Percentiles rank a stretch among this genome's conserved stretches.
Evolutionary conservation across 768 basidiomycete species (phyloP).

Genomic region (Panaeolus cyanescens): DNA sequence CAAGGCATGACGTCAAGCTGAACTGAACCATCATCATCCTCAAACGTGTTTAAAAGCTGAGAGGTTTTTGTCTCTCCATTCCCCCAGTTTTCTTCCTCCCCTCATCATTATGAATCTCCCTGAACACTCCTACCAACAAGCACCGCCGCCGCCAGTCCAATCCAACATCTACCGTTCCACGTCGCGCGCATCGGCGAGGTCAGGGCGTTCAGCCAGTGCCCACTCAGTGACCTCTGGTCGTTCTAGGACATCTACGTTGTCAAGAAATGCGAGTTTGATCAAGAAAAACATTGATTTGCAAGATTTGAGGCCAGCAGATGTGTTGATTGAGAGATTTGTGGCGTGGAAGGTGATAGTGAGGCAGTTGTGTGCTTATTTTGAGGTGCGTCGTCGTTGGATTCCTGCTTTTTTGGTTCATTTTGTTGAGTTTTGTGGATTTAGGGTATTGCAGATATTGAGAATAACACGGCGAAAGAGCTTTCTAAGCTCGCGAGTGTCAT

Average conservation of each 20-base stretch:
- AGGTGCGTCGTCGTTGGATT: conserved; percentile 34
- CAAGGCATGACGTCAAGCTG: not conserved
- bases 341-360: conserved; percentile 98
- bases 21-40: not conserved
- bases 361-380: conserved; percentile 92
- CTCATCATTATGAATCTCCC: not conserved
- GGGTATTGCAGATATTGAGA: conserved; percentile 83
- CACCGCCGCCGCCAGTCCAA: not conserved
- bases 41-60: not conserved
- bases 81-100: not conserved
- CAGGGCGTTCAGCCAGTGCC: not conserved
- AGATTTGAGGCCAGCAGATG: conserved; percentile 90
- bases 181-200: not conserved
- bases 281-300: conserved; percentile 92
- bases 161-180: not conserved
- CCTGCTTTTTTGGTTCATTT: not conserved
- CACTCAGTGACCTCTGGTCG: conserved; percentile 22
- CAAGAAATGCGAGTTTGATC: conserved; percentile 84
- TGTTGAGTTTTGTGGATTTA: conserved; percentile 9
- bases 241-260: conserved; percentile 61
- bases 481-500: conserved; percentile 94
- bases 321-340: conserved; percentile 93
- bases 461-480: conserved; percentile 90
- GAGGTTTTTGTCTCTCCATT: not conserved
- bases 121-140: not conserved